phyloP scores from a whole-genome alignment of 106 monocot species.

The Dioscorea zingiberensis region DNA sequence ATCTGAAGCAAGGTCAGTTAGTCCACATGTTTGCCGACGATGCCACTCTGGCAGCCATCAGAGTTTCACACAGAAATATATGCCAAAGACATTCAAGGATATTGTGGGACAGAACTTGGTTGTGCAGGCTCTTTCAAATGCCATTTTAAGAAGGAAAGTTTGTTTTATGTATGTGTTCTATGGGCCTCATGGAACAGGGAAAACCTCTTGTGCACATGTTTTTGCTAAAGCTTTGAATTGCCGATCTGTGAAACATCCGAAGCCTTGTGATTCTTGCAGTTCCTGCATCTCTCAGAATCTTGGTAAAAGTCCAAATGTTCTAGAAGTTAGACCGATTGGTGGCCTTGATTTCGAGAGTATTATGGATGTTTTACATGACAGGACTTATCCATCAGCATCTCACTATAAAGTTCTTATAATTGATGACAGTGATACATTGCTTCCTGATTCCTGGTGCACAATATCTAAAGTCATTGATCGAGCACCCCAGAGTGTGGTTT shows the following conservation, averaged over 20 bases:
- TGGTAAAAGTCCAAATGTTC: conserved; percentile 42
- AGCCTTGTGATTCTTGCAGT: conserved; percentile 56
- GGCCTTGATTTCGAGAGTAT: conserved; percentile 34
- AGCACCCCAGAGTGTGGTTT: conserved; percentile 38
- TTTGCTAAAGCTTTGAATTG: conserved; percentile 73
- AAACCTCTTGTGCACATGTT: conserved; percentile 63
- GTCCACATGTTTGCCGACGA: conserved; percentile 1
- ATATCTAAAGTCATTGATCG: conserved; percentile 45
- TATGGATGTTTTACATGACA: conserved; percentile 20
- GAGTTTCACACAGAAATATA: conserved; percentile 58
- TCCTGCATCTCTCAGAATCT: conserved; percentile 47
- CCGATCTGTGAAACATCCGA: conserved; percentile 32
- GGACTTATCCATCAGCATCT: conserved; percentile 6
- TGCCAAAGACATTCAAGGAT: conserved; percentile 59
- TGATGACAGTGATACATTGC: conserved; percentile 51
- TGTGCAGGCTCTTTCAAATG: conserved; percentile 60
- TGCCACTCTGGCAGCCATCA: conserved; percentile 16
- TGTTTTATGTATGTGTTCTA: conserved; percentile 58
- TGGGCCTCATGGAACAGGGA: conserved; percentile 71
- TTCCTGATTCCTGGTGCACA: conserved; percentile 41
- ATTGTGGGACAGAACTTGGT: conserved; percentile 70
- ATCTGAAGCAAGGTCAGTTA: conserved; percentile 19
- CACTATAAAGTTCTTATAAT: conserved; percentile 53
- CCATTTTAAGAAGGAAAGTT: conserved; percentile 46
- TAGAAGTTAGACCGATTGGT: conserved; percentile 33